Evolutionary conservation across 345 rosid genomes (phyloP), one percentile per base, ranked within the genome.

Genomic region (Barbarea vulgaris): DNA sequence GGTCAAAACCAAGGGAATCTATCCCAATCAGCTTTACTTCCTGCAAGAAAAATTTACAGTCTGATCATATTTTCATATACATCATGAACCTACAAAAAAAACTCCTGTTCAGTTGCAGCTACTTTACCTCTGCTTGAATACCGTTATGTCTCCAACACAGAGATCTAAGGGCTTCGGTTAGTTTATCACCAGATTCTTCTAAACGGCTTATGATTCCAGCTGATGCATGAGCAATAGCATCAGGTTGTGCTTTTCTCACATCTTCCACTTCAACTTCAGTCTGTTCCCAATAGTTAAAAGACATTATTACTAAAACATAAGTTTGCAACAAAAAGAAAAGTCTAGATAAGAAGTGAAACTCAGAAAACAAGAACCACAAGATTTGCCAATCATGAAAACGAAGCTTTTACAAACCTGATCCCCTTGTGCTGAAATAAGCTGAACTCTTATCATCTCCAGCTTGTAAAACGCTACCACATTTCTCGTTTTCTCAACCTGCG

Each of bases 51-150:
- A 21, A 33, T 24, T 4, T 14, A 31, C 1, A 7, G 46, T 7
- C 19, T 22, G 22, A 56, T 34, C 65, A 64, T 9, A 15, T 21
- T n/a, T 25, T 55, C 18, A 31, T 54, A 73, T 37, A 64, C 7
- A 64, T 13, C n/a, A 14, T 7, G 7, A 65, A 46, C 48, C 19
- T 6, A 57, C 14, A 60, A 7, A 42, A 9, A 24, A 48, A 11
- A 39, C 10, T 17, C 13, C 18, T n/a, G 9, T 37, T n/a, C 10
- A 22, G 36, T 36, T 62, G 47, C 63, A 64, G 53, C 27, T 18
- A 44, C 9, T 3, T 84, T 87, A 95, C 99, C 97, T 95, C 97
- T 24, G 87, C 97, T 80, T 84, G 97, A 54, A 95, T 83, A 52
- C 93, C 87, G 78, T 89, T 89, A 67, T 85, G 81, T 85, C 91